These are phyloP conservation scores for Rhododendron kiyosumense DNA, from an alignment of 148 eudicot genomes.

Conservation along the genomic window DNA sequence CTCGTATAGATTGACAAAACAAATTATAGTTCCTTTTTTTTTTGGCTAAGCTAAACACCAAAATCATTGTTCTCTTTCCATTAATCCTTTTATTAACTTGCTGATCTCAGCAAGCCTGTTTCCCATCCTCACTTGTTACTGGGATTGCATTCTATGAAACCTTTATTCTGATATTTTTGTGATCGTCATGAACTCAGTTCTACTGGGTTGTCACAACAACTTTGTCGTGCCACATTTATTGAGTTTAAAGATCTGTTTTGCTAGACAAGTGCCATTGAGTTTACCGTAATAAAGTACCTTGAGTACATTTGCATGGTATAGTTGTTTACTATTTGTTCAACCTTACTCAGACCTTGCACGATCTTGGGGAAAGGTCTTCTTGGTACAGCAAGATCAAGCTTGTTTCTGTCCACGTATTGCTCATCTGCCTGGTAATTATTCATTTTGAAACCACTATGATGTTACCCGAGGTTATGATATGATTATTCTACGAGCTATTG, in stretches of 20 bases:
- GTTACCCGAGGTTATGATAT: neutral
- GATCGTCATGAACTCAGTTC: neutral
- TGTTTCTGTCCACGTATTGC: constrained; percentile 85
- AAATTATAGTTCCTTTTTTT: neutral
- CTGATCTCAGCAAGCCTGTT: neutral
- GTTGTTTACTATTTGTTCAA: neutral
- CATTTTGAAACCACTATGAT: neutral
- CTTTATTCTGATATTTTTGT: neutral
- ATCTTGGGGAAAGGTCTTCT: constrained; percentile 77
- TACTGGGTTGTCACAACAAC: neutral
- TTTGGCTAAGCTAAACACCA: neutral
- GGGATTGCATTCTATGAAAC: neutral
- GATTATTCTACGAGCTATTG: neutral
- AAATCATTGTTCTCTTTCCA: neutral
- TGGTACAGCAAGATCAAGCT: constrained; percentile 95
- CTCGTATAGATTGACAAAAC: neutral
- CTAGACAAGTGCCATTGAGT: neutral
- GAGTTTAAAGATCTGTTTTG: neutral
- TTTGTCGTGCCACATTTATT: neutral
- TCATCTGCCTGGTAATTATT: constrained; percentile 87
- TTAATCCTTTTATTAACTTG: neutral
- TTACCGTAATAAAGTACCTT: neutral
- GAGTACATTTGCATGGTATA: neutral
- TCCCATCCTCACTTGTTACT: neutral
- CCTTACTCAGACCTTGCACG: constrained; percentile 55